Evolutionary conservation across 2,329 filamentous ascomycete species (phyloP), one percentile per base, ranked within the genome.

Genomic region (Fusarium solani-melongenae): DNA sequence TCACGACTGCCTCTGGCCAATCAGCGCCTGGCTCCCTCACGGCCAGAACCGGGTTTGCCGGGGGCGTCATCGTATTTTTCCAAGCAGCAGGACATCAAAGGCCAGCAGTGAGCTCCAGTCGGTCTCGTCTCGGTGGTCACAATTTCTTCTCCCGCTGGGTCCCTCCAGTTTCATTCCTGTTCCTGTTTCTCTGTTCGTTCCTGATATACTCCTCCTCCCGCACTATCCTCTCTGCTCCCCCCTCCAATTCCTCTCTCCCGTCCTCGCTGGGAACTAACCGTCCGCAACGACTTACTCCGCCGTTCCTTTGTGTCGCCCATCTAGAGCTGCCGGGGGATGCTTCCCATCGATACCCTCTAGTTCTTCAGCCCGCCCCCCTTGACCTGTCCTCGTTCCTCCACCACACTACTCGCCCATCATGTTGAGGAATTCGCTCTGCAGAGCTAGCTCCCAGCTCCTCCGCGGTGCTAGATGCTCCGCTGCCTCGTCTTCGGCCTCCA

Each of bases 341-440:
- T 76, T 79, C 69, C 75, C 75, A 73, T 71, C 46, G 58, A 60
- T 67, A 73, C 62, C 65, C 71, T 76, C 64, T 76, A 74, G 69
- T 76, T 69, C 67, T 72, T 69, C 66, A 53, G 58, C 67, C 61
- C 66, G 56, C 55, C 59, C 62, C 65, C 64, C 46, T 76, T 69
- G 67, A 41, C 58, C 56, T 66, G 29, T 76, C 71, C 74, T 56
- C 46, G 67, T 49, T 68, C 49, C 68, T 75, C 70, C 66, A 67
- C 34, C 67, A 53, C 46, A 53, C n/a, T 31, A 53, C 61, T 72
- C 70, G 62, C 64, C 66, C 85, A 88, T 83, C 86, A 94, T 94
- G 92, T 88, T 94, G 88, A 91, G 92, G 86, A 89, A 88, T 82
- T 90, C 91, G 76, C 84, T 94, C 77, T 88, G 88, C 79, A 88